phyloP scores from a whole-genome alignment of 192 early-diverging fungal species.

The Linnemannia zychae region DNA sequence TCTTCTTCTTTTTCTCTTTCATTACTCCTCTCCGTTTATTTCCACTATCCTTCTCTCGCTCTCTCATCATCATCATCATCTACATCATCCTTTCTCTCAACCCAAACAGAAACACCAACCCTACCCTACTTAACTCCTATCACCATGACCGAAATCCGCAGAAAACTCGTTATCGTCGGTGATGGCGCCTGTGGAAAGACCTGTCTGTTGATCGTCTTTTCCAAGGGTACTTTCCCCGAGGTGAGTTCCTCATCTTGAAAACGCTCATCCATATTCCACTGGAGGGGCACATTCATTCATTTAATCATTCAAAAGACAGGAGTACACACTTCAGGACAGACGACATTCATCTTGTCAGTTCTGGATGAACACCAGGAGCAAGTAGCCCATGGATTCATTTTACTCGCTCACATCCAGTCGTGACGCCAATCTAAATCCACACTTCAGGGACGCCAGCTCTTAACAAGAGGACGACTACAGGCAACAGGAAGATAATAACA shows the following conservation, averaged over 20 bases:
- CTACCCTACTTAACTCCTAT: not conserved
- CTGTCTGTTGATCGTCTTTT: conserved; percentile 88
- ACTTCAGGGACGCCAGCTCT: too few species aligned
- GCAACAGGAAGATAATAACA: too few species aligned
- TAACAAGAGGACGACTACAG: not conserved
- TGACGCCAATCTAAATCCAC: too few species aligned
- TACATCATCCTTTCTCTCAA: not conserved
- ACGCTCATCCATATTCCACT: too few species aligned
- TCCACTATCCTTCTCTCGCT: not conserved
- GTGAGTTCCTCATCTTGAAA: conserved; percentile 57
- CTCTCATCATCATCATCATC: not conserved
- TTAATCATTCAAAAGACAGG: too few species aligned
- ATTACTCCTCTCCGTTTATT: not conserved
- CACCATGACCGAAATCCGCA: conserved; percentile 75
- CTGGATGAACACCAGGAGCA: too few species aligned
- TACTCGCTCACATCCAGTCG: too few species aligned
- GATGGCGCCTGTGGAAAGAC: conserved; percentile 96
- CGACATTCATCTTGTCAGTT: too few species aligned
- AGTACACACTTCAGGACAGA: too few species aligned
- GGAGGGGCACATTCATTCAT: too few species aligned
- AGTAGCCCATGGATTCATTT: too few species aligned
- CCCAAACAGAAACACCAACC: not conserved
- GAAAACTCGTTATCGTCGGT: conserved; percentile 94
- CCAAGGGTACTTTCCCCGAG: conserved; percentile 88
- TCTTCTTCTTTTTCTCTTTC: not conserved